Base-by-base conservation (phyloP, 176 grass and related monocot genomes). In the Bromus sterilis region DNA sequence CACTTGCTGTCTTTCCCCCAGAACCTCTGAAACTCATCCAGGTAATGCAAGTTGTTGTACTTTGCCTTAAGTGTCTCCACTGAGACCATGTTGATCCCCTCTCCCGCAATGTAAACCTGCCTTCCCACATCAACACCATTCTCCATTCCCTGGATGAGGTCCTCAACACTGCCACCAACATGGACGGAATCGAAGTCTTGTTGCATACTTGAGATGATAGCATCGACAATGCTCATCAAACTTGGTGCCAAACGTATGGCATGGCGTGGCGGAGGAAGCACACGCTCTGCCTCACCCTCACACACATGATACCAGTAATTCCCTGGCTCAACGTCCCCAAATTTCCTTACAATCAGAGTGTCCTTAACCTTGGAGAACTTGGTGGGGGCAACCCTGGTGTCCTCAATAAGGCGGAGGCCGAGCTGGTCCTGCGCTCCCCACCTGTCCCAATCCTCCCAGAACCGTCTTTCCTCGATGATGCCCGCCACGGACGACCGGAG, bases 251-350 rank as follows among this genome's bases (percentile, higher is more conserved):
- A 85, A 56, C 82, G 81, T 68, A 94, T 82, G 7, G 41, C 71
- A 10, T 12, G n/a, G 69, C 11, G 66, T 6, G 79, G 71, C 13
- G 75, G 83, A 29, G 12, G 69, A 24, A 92, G 77, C 36, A 86
- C 43, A 3, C 35, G 26, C 65, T 91, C 80, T 4, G 66, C 85
- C 21, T 91, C 80, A 11, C 88, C 91, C 40, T 97, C 89, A 10
- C 94, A 91, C 9, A 97, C 91, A 62, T 40, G 79, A 71, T 92
- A 92, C 92, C 95, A 94, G 64, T 97, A 97, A 81, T 91, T 94
- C 55, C 84, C 95, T 18, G 92, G 95, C 88, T 97, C 90, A 0
- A 97, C 90, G 0, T 81, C 55, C 18, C 90, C 92, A 11, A 97
- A 97, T 78, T 94, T 97, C 67, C 92, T 87, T 71, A 97, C 34